Evolutionary conservation across 2,329 filamentous ascomycete species (phyloP).

Genomic region (Scorias spongiosa): DNA sequence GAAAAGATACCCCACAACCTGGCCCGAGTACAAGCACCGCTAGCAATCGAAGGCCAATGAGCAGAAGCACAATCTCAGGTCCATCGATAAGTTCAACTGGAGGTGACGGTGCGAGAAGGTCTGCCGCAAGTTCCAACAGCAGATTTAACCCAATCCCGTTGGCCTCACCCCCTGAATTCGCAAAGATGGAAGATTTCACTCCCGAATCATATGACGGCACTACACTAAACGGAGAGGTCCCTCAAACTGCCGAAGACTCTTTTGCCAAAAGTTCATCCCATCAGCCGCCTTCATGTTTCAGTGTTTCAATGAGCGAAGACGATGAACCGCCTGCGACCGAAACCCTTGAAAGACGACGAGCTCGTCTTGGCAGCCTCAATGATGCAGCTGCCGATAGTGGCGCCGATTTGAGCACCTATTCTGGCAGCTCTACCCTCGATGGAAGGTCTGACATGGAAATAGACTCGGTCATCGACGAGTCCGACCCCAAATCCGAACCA

Average conservation of each 20-base stretch:
- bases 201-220: too few species aligned
- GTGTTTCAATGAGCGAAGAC: not conserved
- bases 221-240: too few species aligned
- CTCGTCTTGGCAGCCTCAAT: constrained; percentile 13
- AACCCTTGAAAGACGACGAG: constrained; percentile 10
- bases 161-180: not conserved
- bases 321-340: constrained; percentile 4
- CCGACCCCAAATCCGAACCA: not conserved
- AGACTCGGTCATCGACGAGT: constrained; percentile 10
- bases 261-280: not conserved
- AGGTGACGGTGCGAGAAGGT: constrained; percentile 17
- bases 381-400: constrained; percentile 22
- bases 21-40: not conserved
- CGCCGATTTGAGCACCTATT: constrained; percentile 18
- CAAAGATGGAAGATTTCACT: too few species aligned
- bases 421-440: constrained; percentile 9
- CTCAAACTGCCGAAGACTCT: too few species aligned
- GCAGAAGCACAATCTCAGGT: not conserved
- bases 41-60: not conserved
- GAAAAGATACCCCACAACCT: constrained; percentile 21
- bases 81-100: constrained; percentile 6
- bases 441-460: constrained; percentile 18
- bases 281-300: not conserved
- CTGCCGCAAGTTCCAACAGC: constrained; percentile 14
- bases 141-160: not conserved